These are phyloP conservation scores for Leishmania arabica DNA, from an alignment of 208 protist genomes.

Conservation along the genomic window DNA sequence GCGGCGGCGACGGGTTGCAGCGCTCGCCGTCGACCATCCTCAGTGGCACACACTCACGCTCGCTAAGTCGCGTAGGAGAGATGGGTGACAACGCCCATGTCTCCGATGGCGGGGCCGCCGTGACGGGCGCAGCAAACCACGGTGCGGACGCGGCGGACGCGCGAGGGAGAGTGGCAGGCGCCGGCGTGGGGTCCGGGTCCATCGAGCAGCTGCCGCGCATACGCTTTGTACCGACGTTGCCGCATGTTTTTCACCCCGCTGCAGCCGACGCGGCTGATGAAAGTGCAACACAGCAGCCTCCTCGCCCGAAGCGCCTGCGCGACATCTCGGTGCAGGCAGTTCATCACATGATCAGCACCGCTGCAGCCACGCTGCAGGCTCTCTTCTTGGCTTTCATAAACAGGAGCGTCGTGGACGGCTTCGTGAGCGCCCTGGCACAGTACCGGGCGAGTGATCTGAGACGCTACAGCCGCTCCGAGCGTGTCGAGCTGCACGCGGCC, in stretches of 20 bases:
- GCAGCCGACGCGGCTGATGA: background rate
- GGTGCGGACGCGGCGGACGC: background rate
- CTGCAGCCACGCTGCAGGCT: conserved; percentile 48
- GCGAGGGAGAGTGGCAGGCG: background rate
- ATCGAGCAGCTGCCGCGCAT: conserved; percentile 31
- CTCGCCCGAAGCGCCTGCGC: conserved; percentile 37
- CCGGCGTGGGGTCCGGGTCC: background rate
- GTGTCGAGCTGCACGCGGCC: conserved; percentile 78
- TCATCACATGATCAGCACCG: conserved; percentile 51
- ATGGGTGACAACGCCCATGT: background rate
- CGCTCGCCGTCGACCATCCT: conserved; percentile 29
- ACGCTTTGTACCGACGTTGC: conserved; percentile 43
- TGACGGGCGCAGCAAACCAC: background rate
- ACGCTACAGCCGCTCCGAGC: conserved; percentile 40
- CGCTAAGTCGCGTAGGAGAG: conserved; percentile 1
- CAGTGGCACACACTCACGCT: conserved; percentile 12
- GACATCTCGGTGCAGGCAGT: conserved; percentile 75
- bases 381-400: conserved; percentile 80
- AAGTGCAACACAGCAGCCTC: background rate
- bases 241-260: conserved; percentile 15
- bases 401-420: conserved; percentile 54
- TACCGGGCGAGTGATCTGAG: conserved; percentile 56
- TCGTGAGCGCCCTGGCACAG: conserved; percentile 58
- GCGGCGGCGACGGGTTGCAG: conserved; percentile 13
- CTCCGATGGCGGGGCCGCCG: background rate